phyloP scores from a whole-genome alignment of 805 yeast species.

The Vanderwaltozyma verrucispora region DNA sequence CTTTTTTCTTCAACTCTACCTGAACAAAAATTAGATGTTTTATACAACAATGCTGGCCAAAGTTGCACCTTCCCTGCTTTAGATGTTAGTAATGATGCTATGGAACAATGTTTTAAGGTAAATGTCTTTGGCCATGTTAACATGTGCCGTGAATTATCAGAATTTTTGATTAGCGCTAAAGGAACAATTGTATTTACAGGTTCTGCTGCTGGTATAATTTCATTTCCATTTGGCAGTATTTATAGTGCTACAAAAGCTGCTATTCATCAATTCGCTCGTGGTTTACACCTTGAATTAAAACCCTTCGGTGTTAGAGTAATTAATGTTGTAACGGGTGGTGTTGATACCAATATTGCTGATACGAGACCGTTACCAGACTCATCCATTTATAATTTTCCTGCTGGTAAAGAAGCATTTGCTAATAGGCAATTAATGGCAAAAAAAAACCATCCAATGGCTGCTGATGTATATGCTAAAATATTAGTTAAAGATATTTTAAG shows the following conservation, averaged over 20 bases:
- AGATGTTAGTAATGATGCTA: constrained; percentile 49
- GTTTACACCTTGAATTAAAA: constrained; percentile 53
- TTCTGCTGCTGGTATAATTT: constrained; percentile 51
- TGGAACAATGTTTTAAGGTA: constrained; percentile 45
- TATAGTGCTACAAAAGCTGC: constrained; percentile 70
- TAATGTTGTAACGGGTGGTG: constrained; percentile 69
- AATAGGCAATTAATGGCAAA: constrained; percentile 50
- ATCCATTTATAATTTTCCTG: constrained; percentile 45
- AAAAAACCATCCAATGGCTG: constrained; percentile 46
- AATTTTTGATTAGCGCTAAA: constrained; percentile 48
- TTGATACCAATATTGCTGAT: constrained; percentile 59
- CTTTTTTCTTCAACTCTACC: constrained; percentile 32
- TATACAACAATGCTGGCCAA: constrained; percentile 72
- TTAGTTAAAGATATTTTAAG: constrained; percentile 43
- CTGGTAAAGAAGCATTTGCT: constrained; percentile 38
- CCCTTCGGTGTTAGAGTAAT: constrained; percentile 65
- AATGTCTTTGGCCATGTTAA: constrained; percentile 65
- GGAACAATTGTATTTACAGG: constrained; percentile 72
- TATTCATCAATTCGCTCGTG: constrained; percentile 58
- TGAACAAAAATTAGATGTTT: constrained; percentile 43
- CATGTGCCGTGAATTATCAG: constrained; percentile 46
- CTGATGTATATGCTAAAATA: constrained; percentile 45
- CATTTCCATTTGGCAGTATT: constrained; percentile 61
- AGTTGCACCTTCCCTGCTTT: constrained; percentile 62
- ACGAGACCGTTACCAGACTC: constrained; percentile 45